Conservation (phyloP, 768 basidiomycete genomes). For the Russula compacta region DNA sequence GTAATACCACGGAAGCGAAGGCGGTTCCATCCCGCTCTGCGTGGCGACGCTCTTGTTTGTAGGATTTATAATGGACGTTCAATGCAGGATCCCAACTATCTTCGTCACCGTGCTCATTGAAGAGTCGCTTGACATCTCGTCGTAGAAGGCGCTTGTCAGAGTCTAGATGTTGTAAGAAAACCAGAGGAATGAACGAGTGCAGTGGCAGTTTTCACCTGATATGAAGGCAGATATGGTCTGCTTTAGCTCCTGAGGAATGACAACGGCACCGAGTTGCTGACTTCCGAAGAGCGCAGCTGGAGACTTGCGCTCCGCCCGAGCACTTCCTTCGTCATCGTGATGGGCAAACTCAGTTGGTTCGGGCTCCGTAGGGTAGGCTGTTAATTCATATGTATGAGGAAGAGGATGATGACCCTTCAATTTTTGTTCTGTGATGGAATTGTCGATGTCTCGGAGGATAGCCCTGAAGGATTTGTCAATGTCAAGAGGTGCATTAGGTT, state of each 20-base stretch:
- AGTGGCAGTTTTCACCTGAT: constrained; percentile 35
- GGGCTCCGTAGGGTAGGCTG: constrained; percentile 34
- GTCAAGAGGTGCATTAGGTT: constrained; percentile 51
- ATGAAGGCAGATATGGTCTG: constrained; percentile 59
- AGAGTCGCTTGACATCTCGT: constrained; percentile 65
- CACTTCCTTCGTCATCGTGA: constrained; percentile 28
- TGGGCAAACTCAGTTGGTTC: constrained; percentile 24
- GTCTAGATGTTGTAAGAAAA: constrained; percentile 30
- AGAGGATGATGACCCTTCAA: constrained; percentile 1
- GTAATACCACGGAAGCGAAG: constrained; percentile 78
- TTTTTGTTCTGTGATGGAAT: constrained; percentile 40
- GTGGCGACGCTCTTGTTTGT: constrained; percentile 48
- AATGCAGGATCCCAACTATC: constrained; percentile 49
- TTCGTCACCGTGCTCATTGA: constrained; percentile 33
- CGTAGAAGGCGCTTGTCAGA: constrained; percentile 57
- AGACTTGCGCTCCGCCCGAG: constrained; percentile 48
- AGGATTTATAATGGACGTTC: constrained; percentile 51
- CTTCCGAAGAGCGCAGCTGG: constrained; percentile 80
- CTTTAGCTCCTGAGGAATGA: constrained; percentile 65
- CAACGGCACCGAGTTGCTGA: constrained; percentile 57
- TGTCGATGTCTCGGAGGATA: constrained; percentile 58
- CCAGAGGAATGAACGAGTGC: background rate
- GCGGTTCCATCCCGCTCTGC: constrained; percentile 68
- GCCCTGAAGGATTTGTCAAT: constrained; percentile 59
- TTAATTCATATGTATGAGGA: constrained; percentile 42